A percentile compares a stretch with the other conserved stretches of the same genome.
These are phyloP conservation scores for Quercus tomentella DNA, from an alignment of 331 rosid genomes.

Conservation along the genomic window DNA sequence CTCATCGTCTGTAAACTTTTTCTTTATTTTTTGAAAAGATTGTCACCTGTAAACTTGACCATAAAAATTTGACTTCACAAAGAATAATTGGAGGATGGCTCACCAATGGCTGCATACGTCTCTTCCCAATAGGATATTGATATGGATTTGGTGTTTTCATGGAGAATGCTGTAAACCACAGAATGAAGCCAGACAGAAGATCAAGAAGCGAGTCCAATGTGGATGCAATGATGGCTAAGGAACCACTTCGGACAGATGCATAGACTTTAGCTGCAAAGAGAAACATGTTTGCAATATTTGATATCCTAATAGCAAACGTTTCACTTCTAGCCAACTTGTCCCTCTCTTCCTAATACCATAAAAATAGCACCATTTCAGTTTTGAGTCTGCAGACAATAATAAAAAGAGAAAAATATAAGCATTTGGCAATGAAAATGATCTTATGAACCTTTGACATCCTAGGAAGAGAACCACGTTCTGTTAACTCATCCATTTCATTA, in stretches of 20 bases:
- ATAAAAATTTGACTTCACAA: neutral
- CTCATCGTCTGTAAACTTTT: neutral
- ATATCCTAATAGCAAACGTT: slow-evolving; percentile 86
- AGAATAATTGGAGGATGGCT: slow-evolving; percentile 21
- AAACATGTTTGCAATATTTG: slow-evolving; percentile 88
- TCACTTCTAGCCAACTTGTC: slow-evolving; percentile 87
- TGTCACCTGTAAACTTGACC: neutral
- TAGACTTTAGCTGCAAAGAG: slow-evolving; percentile 88
- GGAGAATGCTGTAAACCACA: slow-evolving; percentile 99
- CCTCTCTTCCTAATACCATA: slow-evolving; percentile 69
- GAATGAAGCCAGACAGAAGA: slow-evolving; percentile 92
- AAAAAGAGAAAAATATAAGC: neutral
- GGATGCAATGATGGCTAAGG: slow-evolving; percentile 94
- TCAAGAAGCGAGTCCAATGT: slow-evolving; percentile 96
- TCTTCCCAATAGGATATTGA: slow-evolving; percentile 97
- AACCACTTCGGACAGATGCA: slow-evolving; percentile 88
- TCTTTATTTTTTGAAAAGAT: neutral
- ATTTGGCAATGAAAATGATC: neutral
- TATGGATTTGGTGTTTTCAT: slow-evolving; percentile 97
- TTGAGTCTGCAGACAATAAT: neutral
- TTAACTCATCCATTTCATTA: slow-evolving; percentile 86
- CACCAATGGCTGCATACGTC: slow-evolving; percentile 96
- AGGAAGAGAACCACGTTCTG: slow-evolving; percentile 78
- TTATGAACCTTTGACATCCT: slow-evolving; percentile 80
- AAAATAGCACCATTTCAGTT: neutral